Percentiles rank a stretch among this genome's conserved stretches.
Conservation (phyloP, 2,329 filamentous ascomycete genomes). For the Hymenoscyphus fraxineus region DNA sequence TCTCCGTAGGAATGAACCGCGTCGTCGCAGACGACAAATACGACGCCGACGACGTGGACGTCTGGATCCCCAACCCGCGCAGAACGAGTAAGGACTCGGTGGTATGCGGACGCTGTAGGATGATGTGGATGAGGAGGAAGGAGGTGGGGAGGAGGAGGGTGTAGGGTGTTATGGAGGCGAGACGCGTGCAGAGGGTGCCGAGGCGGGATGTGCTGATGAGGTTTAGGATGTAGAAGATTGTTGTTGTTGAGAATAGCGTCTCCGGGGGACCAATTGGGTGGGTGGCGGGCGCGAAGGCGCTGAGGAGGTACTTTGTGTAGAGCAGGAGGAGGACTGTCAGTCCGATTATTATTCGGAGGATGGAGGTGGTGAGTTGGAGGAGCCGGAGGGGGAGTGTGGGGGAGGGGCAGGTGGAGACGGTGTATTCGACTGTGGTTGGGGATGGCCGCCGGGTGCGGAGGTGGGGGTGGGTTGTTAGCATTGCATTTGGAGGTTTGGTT, state of each 20-base stretch:
- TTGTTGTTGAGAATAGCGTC: constrained; percentile 18
- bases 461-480: constrained; percentile 59
- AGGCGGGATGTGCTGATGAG: constrained; percentile 31
- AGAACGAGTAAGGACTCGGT: constrained; percentile 87
- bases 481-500: constrained; percentile 33
- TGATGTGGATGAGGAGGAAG: constrained; percentile 40
- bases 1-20: constrained; percentile 83
- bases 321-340: constrained; percentile 45
- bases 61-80: constrained; percentile 86
- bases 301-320: constrained; percentile 44
- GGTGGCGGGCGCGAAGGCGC: constrained; percentile 17
- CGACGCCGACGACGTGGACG: constrained; percentile 64
- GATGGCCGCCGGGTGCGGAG: constrained; percentile 67
- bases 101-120: constrained; percentile 47
- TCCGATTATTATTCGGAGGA: constrained; percentile 40
- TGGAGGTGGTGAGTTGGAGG: constrained; percentile 42
- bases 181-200: constrained; percentile 33
- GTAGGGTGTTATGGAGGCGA: constrained; percentile 38
- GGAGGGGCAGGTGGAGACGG: constrained; percentile 73
- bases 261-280: background rate
- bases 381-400: constrained; percentile 46
- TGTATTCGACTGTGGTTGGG: constrained; percentile 87
- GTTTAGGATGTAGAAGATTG: constrained; percentile 31
- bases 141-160: constrained; percentile 41
- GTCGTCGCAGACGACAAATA: constrained; percentile 61